These are phyloP conservation scores for Suillus ampliporus DNA, from an alignment of 768 basidiomycete genomes.

Conservation along the genomic window DNA sequence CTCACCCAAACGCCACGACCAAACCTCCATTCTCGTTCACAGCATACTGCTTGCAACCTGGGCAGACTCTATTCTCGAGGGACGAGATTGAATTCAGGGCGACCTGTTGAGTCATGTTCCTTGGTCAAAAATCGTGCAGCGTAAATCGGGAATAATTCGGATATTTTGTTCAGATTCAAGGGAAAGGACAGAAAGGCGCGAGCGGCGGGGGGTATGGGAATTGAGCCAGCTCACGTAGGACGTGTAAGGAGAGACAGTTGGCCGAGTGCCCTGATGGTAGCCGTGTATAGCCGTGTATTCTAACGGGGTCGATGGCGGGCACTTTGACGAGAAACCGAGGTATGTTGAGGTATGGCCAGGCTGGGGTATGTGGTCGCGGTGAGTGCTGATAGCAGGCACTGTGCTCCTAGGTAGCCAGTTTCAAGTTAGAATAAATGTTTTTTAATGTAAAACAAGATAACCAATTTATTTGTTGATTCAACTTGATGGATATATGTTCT, in stretches of 20 bases:
- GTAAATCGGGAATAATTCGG: not conserved
- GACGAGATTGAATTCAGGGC: slow-evolving; percentile 20
- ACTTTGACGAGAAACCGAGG: not conserved
- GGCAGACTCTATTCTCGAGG: slow-evolving; percentile 69
- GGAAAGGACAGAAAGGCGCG: slow-evolving; percentile 9
- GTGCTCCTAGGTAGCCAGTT: slow-evolving; percentile 3
- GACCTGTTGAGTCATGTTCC: slow-evolving; percentile 22
- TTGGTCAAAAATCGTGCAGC: slow-evolving; percentile 3
- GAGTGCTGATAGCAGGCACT: not conserved
- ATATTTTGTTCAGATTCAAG: not conserved
- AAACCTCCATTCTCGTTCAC: slow-evolving; percentile 83
- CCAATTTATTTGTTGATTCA: slow-evolving; percentile 9
- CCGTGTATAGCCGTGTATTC: not conserved
- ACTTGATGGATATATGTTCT: not conserved
- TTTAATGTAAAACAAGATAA: slow-evolving; percentile 13
- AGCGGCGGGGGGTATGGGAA: slow-evolving; percentile 12
- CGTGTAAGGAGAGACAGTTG: slow-evolving; percentile 6
- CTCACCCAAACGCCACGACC: slow-evolving; percentile 96
- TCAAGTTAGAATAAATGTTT: slow-evolving; percentile 9
- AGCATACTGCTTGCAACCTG: slow-evolving; percentile 82
- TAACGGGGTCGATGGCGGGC: slow-evolving; percentile 1
- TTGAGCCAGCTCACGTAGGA: slow-evolving; percentile 13
- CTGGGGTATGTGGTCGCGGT: slow-evolving; percentile 7
- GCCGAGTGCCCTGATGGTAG: not conserved
- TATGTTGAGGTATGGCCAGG: not conserved